Evolutionary conservation across 2,329 filamentous ascomycete genomes (phyloP), one percentile per base, ranked within the genome.

Genomic region (Penicillium sumatraense): DNA sequence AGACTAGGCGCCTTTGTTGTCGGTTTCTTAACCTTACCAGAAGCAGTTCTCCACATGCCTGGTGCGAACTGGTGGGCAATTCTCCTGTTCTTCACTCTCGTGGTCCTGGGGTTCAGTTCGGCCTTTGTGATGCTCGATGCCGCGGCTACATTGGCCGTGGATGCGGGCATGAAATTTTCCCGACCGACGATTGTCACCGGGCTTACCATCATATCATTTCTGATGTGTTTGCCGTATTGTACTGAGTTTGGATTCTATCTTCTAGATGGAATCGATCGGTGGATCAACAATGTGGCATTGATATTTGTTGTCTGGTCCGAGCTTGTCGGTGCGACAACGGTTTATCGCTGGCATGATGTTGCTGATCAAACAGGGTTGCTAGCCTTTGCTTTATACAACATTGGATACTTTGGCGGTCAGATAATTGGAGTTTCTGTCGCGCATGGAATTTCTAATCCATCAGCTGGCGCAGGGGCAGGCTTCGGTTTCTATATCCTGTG

Each of bases 111-210:
- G 0, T 84, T 83, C 62, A 83, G 80, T 54, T 85, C 83, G 0
- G 81, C 83, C 1, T 85, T 85, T 55, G 83, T 82, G 45, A 84
- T 86, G 81, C 69, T 86, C 5, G 83, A 86, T 60, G 82, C 81
- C 4, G 75, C 81, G 4, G 80, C 81, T 7, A 86, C 83, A 0
- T 63, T 85, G 40, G 70, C 81, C 33, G 79, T 82, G 68, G 83
- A 86, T 55, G 75, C 79, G 0, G 80, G 81, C n/a, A 57, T 78
- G 44, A 78, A 79, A 60, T 64, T 71, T 13, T 80, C 78, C 2
- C 75, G 81, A 16, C 78, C 76, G 1, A 61, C 74, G 31, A 78
- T 85, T 8, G 82, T 84, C 33, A 84, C 81, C 0, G 65, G 54
- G 0, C 66, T 84, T 13, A 80, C 79, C 18, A 42, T 83, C 0